Evolutionary conservation across 2,329 filamentous ascomycete species (phyloP).

Genomic region (Chalaropsis ovoidea): DNA sequence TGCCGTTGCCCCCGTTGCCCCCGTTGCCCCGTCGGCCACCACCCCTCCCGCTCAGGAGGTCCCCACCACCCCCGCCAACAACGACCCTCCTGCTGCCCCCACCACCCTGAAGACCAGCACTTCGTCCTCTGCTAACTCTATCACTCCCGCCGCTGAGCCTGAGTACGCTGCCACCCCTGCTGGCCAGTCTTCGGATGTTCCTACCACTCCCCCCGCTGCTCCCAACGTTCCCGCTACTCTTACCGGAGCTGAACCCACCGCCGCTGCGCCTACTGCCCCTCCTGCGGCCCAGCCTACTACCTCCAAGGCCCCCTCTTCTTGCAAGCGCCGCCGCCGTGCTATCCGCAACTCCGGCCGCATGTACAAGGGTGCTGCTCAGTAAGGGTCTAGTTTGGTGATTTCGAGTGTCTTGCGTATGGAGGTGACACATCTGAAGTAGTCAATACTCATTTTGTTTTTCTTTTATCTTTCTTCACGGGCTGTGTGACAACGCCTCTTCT

Average conservation of each 20-base stretch:
- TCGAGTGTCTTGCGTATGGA: not conserved
- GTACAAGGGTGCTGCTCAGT: slow-evolving; percentile 19
- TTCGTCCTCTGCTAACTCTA: not conserved
- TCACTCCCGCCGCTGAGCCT: not conserved
- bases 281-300: not conserved
- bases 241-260: not conserved
- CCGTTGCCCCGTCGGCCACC: not conserved
- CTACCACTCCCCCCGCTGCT: not conserved
- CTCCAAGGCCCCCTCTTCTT: slow-evolving; percentile 7
- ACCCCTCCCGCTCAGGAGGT: not conserved
- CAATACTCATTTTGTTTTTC: not conserved
- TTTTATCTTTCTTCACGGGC: not conserved
- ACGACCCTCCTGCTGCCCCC: not conserved
- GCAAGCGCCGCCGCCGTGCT: slow-evolving; percentile 22
- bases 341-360: slow-evolving; percentile 18
- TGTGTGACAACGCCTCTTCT: not conserved
- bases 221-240: not conserved
- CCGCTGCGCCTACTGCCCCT: not conserved
- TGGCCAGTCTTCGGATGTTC: not conserved
- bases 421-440: slow-evolving; percentile 2
- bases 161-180: slow-evolving; percentile 2
- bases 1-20: not conserved
- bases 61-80: not conserved
- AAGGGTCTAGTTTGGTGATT: not conserved
- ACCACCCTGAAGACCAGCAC: not conserved